phyloP scores from a whole-genome alignment of 495 filamentous ascomycete genomes.

The Margaritispora aquatica region DNA sequence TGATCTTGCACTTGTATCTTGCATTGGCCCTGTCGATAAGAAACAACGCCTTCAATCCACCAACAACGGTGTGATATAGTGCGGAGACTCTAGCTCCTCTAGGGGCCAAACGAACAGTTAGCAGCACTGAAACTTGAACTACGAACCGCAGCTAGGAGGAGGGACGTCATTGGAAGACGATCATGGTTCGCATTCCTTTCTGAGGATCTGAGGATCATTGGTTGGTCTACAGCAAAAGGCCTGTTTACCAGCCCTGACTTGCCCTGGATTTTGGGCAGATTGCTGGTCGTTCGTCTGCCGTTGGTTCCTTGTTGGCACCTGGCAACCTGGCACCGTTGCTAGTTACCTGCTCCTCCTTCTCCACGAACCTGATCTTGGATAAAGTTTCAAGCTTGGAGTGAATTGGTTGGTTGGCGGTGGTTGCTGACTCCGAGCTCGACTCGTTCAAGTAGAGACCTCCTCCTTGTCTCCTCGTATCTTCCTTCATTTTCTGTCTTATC shows the following conservation, averaged over 20 bases:
- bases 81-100: not conserved
- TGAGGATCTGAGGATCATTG: constrained; percentile 15
- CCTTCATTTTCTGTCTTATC: constrained; percentile 3
- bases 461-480: not conserved
- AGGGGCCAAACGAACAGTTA: not conserved
- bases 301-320: not conserved
- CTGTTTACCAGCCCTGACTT: not conserved
- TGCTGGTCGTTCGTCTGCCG: not conserved
- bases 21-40: no score
- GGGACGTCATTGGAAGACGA: constrained; percentile 19
- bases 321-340: not conserved
- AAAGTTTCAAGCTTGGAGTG: no score
- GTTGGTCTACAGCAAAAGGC: not conserved
- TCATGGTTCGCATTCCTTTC: constrained; percentile 9
- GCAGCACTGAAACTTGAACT: not conserved
- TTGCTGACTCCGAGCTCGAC: no score
- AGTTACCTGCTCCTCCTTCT: not conserved
- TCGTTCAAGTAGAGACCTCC: not conserved
- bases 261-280: not conserved
- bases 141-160: no score
- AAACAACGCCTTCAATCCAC: no score
- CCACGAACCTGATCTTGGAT: not conserved
- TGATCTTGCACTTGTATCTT: no score
- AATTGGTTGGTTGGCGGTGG: not conserved
- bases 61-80: no score